These are phyloP conservation scores for Clarireedia hainanense DNA, from an alignment of 2,329 filamentous ascomycete species.

Conservation along the genomic window DNA sequence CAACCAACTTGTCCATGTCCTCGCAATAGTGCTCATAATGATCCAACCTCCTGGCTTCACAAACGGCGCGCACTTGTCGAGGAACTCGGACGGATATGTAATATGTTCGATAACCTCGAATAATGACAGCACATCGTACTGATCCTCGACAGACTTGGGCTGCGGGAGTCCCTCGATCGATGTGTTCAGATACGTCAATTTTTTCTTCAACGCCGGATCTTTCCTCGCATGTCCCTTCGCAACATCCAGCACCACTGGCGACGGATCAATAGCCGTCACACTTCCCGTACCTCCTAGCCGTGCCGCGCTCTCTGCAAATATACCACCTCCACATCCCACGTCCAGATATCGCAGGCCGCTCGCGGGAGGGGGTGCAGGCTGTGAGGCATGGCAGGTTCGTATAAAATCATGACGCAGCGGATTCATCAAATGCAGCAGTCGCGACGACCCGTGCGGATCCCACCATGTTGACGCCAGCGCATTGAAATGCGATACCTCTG, in stretches of 20 bases:
- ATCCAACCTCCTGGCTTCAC: conserved; percentile 91
- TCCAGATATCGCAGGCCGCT: conserved; percentile 67
- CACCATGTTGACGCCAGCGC: conserved; percentile 91
- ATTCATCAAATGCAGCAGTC: conserved; percentile 96
- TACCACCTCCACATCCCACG: conserved; percentile 91
- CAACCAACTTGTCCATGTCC: conserved; percentile 82
- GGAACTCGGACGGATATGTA: conserved; percentile 64
- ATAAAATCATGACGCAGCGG: conserved; percentile 93
- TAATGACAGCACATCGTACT: conserved; percentile 74
- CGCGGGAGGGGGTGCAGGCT: conserved; percentile 34
- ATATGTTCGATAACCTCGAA: conserved; percentile 98
- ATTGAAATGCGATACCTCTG: conserved; percentile 92
- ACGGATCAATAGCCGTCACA: conserved; percentile 74
- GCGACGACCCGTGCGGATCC: conserved; percentile 88
- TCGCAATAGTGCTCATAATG: conserved; percentile 82
- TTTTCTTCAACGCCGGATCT: conserved; percentile 59
- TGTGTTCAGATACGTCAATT: conserved; percentile 66
- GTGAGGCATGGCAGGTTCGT: conserved; percentile 56
- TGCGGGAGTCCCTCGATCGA: conserved; percentile 63
- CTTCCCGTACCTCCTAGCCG: conserved; percentile 52
- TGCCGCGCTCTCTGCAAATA: conserved; percentile 85
- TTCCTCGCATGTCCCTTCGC: conserved; percentile 67
- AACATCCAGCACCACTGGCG: conserved; percentile 62
- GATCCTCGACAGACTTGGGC: conserved; percentile 33
- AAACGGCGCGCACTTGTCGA: conserved; percentile 63